Conservation (phyloP, 495 filamentous ascomycete species). For the Penicillium malachiteum region DNA sequence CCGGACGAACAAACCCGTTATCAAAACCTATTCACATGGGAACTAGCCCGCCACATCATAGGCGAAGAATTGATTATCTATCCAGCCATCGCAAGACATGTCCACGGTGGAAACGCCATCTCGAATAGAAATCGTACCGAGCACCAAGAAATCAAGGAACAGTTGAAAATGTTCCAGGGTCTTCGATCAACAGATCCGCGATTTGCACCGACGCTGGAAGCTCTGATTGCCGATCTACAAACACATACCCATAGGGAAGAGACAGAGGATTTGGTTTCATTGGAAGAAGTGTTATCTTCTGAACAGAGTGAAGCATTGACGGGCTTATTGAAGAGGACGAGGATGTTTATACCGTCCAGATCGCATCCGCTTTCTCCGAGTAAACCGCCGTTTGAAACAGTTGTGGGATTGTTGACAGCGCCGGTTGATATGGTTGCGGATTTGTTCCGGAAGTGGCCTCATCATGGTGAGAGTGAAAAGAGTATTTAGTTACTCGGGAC, state of each 20-base stretch:
- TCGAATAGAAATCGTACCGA: constrained; percentile 55
- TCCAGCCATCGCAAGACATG: constrained; percentile 58
- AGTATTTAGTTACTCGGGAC: not conserved
- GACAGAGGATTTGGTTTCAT: constrained; percentile 46
- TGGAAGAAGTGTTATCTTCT: constrained; percentile 47
- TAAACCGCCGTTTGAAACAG: constrained; percentile 29
- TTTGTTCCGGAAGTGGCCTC: constrained; percentile 34
- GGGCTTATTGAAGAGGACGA: constrained; percentile 53
- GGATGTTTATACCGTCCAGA: constrained; percentile 57
- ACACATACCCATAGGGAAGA: constrained; percentile 61
- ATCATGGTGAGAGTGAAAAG: constrained; percentile 4
- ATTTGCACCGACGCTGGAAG: constrained; percentile 51
- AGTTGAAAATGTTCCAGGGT: constrained; percentile 58
- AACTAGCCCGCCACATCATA: constrained; percentile 60
- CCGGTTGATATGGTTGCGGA: constrained; percentile 28
- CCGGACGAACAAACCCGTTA: constrained; percentile 50
- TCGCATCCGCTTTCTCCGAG: constrained; percentile 46
- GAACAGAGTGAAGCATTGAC: constrained; percentile 45
- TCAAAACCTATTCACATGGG: constrained; percentile 67
- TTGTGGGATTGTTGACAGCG: constrained; percentile 22
- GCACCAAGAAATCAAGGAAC: constrained; percentile 60
- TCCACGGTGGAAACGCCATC: constrained; percentile 48
- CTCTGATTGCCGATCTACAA: constrained; percentile 47
- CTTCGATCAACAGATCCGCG: constrained; percentile 40
- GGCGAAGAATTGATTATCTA: constrained; percentile 67